A percentile compares a stretch with the other conserved stretches of the same genome.
Conservation (phyloP, 257 asterid species). For the Lavandula angustifolia region DNA sequence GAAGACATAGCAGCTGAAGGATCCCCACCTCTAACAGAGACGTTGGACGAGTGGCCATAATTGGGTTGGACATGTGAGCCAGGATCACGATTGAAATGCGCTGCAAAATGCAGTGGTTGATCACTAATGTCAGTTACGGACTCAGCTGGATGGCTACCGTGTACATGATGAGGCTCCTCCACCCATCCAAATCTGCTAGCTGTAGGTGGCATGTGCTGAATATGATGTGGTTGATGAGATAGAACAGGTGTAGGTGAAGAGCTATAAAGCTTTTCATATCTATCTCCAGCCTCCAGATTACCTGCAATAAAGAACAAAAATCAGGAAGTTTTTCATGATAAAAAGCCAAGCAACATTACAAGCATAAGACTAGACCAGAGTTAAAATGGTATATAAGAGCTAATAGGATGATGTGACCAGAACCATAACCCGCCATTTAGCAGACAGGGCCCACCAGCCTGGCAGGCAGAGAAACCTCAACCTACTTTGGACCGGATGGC, state of each 20-base stretch:
- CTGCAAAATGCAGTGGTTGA: slow-evolving; percentile 70
- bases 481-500: too few species aligned
- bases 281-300: slow-evolving; percentile 53
- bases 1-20: slow-evolving; percentile 50
- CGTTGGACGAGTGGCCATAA: slow-evolving; percentile 51
- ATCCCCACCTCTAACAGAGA: slow-evolving; percentile 53
- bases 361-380: neutral
- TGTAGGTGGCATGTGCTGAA: slow-evolving; percentile 47
- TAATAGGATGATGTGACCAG: too few species aligned
- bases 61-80: slow-evolving; percentile 52
- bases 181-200: slow-evolving; percentile 46
- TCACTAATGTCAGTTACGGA: slow-evolving; percentile 52
- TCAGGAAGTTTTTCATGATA: slow-evolving; percentile 26
- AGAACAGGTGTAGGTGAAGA: slow-evolving; percentile 49
- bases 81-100: slow-evolving; percentile 51
- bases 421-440: too few species aligned
- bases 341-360: slow-evolving; percentile 15
- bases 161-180: slow-evolving; percentile 53
- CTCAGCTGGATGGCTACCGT: slow-evolving; percentile 45
- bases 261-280: slow-evolving; percentile 51
- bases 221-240: slow-evolving; percentile 48
- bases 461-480: too few species aligned
- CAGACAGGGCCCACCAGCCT: too few species aligned
- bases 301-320: slow-evolving; percentile 48
- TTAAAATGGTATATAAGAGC: slow-evolving; percentile 11